A percentile compares a stretch with the other conserved stretches of the same genome.
Evolutionary conservation across 2,329 filamentous ascomycete species (phyloP).

Genomic region (Cytospora chrysosperma): DNA sequence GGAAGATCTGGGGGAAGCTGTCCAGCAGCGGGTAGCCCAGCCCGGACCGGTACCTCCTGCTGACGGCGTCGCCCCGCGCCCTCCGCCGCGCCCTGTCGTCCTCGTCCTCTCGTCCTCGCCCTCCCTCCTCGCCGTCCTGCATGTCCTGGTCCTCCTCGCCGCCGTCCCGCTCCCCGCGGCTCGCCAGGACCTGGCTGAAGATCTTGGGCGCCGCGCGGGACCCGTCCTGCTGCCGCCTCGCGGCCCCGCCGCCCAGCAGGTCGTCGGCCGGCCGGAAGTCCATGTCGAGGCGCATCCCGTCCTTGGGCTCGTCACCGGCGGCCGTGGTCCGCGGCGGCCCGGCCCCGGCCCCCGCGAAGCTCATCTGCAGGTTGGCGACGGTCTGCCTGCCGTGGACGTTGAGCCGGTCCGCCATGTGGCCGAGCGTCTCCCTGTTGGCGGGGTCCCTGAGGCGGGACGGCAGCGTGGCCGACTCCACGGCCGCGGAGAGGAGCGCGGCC

Average conservation of each 20-base stretch:
- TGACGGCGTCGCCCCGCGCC: slow-evolving; percentile 31
- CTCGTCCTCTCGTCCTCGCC: slow-evolving; percentile 28
- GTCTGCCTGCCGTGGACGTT: slow-evolving; percentile 77
- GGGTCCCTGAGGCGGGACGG: slow-evolving; percentile 65
- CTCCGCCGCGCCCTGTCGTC: slow-evolving; percentile 29
- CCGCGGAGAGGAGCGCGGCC: slow-evolving; percentile 72
- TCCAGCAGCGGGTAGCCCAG: slow-evolving; percentile 75
- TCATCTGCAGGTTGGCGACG: slow-evolving; percentile 73
- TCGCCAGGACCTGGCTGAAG: slow-evolving; percentile 43
- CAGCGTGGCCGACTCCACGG: slow-evolving; percentile 75
- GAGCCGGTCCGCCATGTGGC: slow-evolving; percentile 63
- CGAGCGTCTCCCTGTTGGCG: slow-evolving; percentile 51
- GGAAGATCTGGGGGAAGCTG: slow-evolving; percentile 79
- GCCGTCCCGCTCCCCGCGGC: slow-evolving; percentile 31
- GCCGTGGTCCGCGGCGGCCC: slow-evolving; percentile 31
- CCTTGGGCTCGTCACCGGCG: slow-evolving; percentile 26
- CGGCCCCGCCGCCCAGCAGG: slow-evolving; percentile 30
- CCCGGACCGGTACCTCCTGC: slow-evolving; percentile 47
- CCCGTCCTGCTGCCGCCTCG: slow-evolving; percentile 25
- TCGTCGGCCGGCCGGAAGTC: slow-evolving; percentile 43
- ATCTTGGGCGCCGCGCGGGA: slow-evolving; percentile 31
- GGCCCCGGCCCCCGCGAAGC: slow-evolving; percentile 45
- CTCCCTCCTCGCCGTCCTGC: slow-evolving; percentile 23
- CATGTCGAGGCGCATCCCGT: slow-evolving; percentile 38
- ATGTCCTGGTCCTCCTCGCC: not conserved